Conservation (phyloP, 257 asterid species). For the Paraleonurus japonicus region DNA sequence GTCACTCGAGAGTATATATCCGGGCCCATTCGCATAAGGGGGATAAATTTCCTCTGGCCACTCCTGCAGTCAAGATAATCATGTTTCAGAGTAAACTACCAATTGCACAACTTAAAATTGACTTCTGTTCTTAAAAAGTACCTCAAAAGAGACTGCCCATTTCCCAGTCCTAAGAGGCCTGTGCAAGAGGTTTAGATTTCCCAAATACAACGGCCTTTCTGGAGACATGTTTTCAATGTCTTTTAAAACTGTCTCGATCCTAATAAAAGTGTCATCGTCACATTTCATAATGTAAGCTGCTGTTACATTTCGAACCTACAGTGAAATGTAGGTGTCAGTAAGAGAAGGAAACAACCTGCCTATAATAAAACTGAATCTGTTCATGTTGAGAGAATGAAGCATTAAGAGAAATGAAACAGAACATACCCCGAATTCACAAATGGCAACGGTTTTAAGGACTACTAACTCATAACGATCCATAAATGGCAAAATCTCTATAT, state of each 20-base stretch:
- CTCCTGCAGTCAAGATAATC: constrained; percentile 50
- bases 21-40: constrained; percentile 97
- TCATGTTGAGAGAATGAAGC: constrained; percentile 1
- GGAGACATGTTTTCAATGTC: constrained; percentile 59
- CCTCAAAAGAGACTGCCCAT: constrained; percentile 97
- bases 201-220: constrained; percentile 73
- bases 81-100: not conserved
- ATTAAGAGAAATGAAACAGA: constrained; percentile 16
- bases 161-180: constrained; percentile 94
- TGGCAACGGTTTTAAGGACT: constrained; percentile 91
- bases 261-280: constrained; percentile 88
- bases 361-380: constrained; percentile 1
- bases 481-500: constrained; percentile 83
- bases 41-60: constrained; percentile 98
- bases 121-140: constrained; percentile 21
- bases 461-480: constrained; percentile 97
- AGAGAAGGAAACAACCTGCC: constrained; percentile 16
- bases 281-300: constrained; percentile 89
- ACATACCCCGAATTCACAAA: constrained; percentile 91
- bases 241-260: constrained; percentile 71
- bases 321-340: constrained; percentile 22
- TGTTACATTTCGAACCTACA: constrained; percentile 71
- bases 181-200: constrained; percentile 88
- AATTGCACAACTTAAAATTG: not conserved
- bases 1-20: constrained; percentile 77